Evolutionary conservation across 2,329 filamentous ascomycete species (phyloP), one percentile per base, ranked within the genome.

Genomic region (Aspergillus fumigatiaffinis): DNA sequence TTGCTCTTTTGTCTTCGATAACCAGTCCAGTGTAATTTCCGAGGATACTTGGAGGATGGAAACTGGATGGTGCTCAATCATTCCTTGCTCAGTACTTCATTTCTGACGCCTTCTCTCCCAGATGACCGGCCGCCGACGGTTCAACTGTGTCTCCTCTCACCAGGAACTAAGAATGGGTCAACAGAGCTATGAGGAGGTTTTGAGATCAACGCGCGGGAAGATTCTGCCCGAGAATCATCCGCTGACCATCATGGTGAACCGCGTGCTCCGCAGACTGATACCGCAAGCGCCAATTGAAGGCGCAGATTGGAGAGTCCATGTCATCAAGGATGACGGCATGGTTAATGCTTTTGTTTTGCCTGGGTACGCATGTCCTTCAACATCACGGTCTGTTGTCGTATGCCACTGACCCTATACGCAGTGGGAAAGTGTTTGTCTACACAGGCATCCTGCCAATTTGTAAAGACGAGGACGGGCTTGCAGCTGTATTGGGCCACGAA

Each of bases 351-450:
- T 87, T 70, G 85, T 87, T 1, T 76, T 86, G 54, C 84, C 85
- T 4, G 84, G 80, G 78, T 80, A 71, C 29, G 72, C 63, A 17
- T 38, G 12, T n/a, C 28, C 7, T 21, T 20, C 9, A 14, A 14
- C 3, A 47, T 14, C 21, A 14, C 25, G 6, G 29, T 26, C 32
- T 23, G 4, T 9, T 14, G 9, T 50, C 32, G 32, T 38, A 56
- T 42, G 55, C 62, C 6, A 62, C 28, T 44, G 20, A 51, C 29
- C 10, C 25, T 54, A 12, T 25, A 51, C 10, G 50, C 53, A 78
- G 79, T 3, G 84, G 84, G 5, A 87, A 87, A 63, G 84, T 87
- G 1, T 87, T 87, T 62, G 84, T 87, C 1, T 86, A 85, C 63
- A 82, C 82, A 2, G 85, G 85, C 2, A 85, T 87, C 9, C 64